Base-by-base conservation (phyloP, 805 yeast genomes). In the Priceomyces medius region DNA sequence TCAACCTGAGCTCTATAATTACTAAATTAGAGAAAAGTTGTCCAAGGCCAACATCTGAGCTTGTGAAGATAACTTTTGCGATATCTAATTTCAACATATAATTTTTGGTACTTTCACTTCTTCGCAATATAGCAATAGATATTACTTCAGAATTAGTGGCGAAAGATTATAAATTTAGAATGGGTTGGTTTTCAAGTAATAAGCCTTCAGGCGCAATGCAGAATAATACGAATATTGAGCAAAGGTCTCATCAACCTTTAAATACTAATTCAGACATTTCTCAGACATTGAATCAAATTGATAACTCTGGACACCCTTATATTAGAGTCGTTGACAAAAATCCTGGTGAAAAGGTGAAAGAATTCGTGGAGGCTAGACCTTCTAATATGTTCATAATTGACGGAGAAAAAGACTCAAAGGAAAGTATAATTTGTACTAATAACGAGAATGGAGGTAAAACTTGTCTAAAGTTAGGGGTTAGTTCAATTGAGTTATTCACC, bases 391-490 rank as follows among this genome's bases (percentile, higher is more conserved):
- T 63, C 41, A 56, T 69, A 9, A 68, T 70, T 35, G 75, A 70
- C 42, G 75, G 75, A 5, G 74, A 69, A 47, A 66, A 61, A 47
- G 59, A 62, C 31, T 40, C 51, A 3, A 42, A 56, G 14, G 57
- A 64, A 44, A 71, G 78, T 48, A 67, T 73, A 27, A 74, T 75
- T 28, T 75, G 80, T 53, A 72, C 77, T 45, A 56, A 54, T 45
- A 70, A 66, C 46, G 66, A 54, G 8, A 48, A 53, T 24, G 76
- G 76, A 7, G 76, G 77, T 20, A 71, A 74, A 47, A 72, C 77
- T 3, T 75, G 80, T 48, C 54, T 74, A 41, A 72, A 71, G 44
- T 56, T 75, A 37, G 61, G 58, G 24, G 56, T 59, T 28, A 65
- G 67, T 37, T 69, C 71, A 18, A 58, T 74, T 20, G 61, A 68